phyloP scores from a whole-genome alignment of 768 basidiomycete species.

The Neoboletus brunneissimus region DNA sequence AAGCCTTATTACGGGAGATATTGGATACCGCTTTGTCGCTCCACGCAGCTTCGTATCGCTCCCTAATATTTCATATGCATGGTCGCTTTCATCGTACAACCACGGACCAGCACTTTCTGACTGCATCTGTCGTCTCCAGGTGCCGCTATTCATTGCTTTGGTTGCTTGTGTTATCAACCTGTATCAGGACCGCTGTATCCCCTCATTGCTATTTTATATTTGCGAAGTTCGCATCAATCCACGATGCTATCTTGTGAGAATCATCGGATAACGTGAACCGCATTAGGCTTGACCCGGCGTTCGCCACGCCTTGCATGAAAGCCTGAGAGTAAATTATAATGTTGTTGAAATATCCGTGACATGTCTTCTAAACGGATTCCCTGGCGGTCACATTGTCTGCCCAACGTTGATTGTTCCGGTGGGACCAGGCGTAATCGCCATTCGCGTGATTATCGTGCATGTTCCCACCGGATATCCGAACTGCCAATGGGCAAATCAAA shows the following conservation, averaged over 20 bases:
- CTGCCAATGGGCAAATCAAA: background rate
- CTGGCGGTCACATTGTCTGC: background rate
- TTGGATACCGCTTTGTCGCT: slow-evolving; percentile 12
- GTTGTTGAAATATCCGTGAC: background rate
- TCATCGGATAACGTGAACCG: slow-evolving; percentile 16
- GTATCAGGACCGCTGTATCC: slow-evolving; percentile 26
- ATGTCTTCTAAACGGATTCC: slow-evolving; percentile 1
- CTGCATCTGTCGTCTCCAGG: slow-evolving; percentile 6
- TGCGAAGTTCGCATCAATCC: slow-evolving; percentile 15
- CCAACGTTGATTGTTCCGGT: slow-evolving; percentile 1
- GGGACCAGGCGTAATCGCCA: background rate
- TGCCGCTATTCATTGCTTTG: slow-evolving; percentile 14
- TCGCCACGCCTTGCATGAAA: slow-evolving; percentile 4
- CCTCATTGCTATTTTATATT: slow-evolving; percentile 16
- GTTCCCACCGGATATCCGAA: slow-evolving; percentile 4
- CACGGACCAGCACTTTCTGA: slow-evolving; percentile 16
- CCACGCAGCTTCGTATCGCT: slow-evolving; percentile 10
- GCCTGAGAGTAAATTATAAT: slow-evolving; percentile 15
- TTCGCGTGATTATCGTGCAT: background rate
- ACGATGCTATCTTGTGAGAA: slow-evolving; percentile 21
- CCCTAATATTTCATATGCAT: slow-evolving; percentile 17
- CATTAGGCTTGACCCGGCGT: background rate
- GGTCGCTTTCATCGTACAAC: slow-evolving; percentile 11
- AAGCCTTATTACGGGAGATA: slow-evolving; percentile 8
- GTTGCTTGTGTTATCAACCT: slow-evolving; percentile 18